Percentiles rank a stretch among this genome's conserved stretches.
phyloP scores from a whole-genome alignment of 1,284 basidiomycete species.

The Stygiomarasmius scandens region DNA sequence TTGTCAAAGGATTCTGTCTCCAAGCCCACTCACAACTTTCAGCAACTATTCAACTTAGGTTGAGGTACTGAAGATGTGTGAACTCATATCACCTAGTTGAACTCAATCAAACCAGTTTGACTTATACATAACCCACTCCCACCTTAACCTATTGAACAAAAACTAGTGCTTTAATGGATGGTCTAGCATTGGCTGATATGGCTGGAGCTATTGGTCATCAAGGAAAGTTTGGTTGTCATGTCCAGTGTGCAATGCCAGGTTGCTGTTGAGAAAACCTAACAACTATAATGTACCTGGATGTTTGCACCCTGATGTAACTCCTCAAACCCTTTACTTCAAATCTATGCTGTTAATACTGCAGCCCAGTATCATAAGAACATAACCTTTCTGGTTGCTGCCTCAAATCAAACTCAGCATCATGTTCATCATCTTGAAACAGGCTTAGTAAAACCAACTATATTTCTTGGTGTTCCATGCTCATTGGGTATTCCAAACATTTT shows the following conservation, averaged over 20 bases:
- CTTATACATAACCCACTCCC: no score
- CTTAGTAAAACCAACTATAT: slow-evolving; percentile 28
- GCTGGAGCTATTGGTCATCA: slow-evolving; percentile 36
- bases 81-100: no score
- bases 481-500: slow-evolving; percentile 32
- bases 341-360: background rate
- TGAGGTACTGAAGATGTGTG: no score
- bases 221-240: slow-evolving; percentile 31
- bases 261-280: slow-evolving; percentile 14
- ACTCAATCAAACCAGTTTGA: no score
- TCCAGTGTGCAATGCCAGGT: slow-evolving; percentile 24
- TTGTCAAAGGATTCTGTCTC: no score
- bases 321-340: background rate
- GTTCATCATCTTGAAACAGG: slow-evolving; percentile 22
- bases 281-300: slow-evolving; percentile 20
- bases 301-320: slow-evolving; percentile 22
- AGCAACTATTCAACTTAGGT: no score
- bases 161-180: no score
- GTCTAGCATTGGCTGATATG: slow-evolving; percentile 30
- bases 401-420: slow-evolving; percentile 18
- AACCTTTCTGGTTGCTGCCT: slow-evolving; percentile 9
- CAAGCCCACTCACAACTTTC: no score
- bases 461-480: slow-evolving; percentile 22
- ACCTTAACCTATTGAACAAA: no score
- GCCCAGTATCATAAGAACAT: slow-evolving; percentile 19